phyloP scores from a whole-genome alignment of 495 filamentous ascomycete genomes.

The Penicillium canescens region DNA sequence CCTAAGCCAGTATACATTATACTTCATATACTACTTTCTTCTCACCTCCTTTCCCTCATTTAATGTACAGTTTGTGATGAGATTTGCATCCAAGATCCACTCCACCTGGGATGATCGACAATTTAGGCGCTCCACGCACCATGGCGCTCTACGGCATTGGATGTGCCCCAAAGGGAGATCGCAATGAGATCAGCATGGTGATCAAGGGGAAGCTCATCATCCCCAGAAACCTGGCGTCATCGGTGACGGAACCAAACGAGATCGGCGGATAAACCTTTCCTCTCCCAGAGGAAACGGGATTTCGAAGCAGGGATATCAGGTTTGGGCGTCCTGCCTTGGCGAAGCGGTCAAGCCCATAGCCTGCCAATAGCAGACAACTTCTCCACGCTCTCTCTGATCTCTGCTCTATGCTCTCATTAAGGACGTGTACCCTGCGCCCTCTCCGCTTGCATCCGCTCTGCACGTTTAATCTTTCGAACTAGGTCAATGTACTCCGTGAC shows the following conservation, averaged over 20 bases:
- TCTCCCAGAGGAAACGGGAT: too few relatives aligned
- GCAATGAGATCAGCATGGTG: constrained; percentile 17
- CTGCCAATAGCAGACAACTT: not conserved
- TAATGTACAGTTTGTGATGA: too few relatives aligned
- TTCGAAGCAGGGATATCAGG: not conserved
- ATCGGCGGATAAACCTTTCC: not conserved
- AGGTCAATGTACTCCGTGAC: constrained; percentile 63
- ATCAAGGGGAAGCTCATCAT: constrained; percentile 11
- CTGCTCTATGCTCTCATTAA: constrained; percentile 1
- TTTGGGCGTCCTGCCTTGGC: not conserved
- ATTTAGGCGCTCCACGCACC: constrained; percentile 10
- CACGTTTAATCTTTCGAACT: constrained; percentile 58
- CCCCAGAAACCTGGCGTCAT: constrained; percentile 5
- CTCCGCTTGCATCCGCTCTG: constrained; percentile 61
- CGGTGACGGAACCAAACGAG: constrained; percentile 1
- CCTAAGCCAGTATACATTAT: too few relatives aligned
- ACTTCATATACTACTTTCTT: too few relatives aligned
- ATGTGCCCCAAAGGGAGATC: constrained; percentile 20
- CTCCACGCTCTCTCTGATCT: not conserved
- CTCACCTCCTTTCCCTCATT: too few relatives aligned
- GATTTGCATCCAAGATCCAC: too few relatives aligned
- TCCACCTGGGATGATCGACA: constrained; percentile 13
- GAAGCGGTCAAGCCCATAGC: not conserved
- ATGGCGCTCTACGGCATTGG: constrained; percentile 8
- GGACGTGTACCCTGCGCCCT: constrained; percentile 38